phyloP scores from a whole-genome alignment of 495 filamentous ascomycete genomes.

The Cudoniella acicularis region DNA sequence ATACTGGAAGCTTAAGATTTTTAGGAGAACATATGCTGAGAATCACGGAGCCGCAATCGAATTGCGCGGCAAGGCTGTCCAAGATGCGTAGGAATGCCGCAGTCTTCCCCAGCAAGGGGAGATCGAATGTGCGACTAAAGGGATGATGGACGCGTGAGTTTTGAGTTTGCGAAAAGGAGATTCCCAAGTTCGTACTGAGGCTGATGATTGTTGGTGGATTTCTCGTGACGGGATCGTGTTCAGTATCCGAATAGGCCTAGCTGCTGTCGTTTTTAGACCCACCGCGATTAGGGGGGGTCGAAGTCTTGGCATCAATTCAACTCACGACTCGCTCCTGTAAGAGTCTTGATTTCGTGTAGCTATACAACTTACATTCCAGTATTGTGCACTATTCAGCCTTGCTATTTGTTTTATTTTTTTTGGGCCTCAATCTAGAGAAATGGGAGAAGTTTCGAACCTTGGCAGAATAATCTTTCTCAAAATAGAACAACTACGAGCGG shows the following conservation, averaged over 20 bases:
- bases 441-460: too few relatives aligned
- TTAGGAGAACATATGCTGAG: constrained; percentile 16
- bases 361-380: too few relatives aligned
- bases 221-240: background rate
- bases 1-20: background rate
- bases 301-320: background rate
- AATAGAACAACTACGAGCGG: too few relatives aligned
- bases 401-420: too few relatives aligned
- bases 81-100: background rate
- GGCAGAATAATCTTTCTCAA: too few relatives aligned
- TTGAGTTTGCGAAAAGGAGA: background rate
- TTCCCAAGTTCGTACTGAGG: background rate
- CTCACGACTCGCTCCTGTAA: too few relatives aligned
- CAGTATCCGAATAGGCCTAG: background rate
- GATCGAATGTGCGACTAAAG: background rate
- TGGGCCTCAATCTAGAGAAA: too few relatives aligned
- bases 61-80: background rate
- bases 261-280: too few relatives aligned
- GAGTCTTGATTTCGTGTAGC: too few relatives aligned
- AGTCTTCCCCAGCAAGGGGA: background rate
- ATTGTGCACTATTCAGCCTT: too few relatives aligned
- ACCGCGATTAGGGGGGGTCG: background rate
- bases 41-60: background rate
- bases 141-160: background rate
- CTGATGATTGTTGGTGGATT: background rate